Conservation (phyloP, 495 filamentous ascomycete species). For the Lophium mytilinum region DNA sequence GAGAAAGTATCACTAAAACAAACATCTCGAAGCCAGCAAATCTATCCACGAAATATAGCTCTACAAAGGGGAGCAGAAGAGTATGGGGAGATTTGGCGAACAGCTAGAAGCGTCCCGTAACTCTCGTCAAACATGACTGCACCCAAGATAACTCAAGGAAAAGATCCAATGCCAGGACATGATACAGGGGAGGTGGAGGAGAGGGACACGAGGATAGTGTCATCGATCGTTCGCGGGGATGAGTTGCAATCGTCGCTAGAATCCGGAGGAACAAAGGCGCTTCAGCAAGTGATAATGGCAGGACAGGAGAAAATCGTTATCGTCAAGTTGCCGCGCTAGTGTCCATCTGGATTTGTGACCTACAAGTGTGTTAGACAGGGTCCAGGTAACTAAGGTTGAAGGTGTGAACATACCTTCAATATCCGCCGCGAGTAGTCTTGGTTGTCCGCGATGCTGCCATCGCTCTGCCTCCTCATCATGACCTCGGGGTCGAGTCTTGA, state of each 20-base stretch:
- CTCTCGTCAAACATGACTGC: slow-evolving; percentile 23
- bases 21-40: background rate
- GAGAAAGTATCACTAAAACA: slow-evolving; percentile 1
- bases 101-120: slow-evolving; percentile 11
- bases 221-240: background rate
- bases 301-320: slow-evolving; percentile 1
- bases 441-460: slow-evolving; percentile 96
- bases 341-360: slow-evolving; percentile 22
- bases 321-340: slow-evolving; percentile 5
- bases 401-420: slow-evolving; percentile 59
- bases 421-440: slow-evolving; percentile 95
- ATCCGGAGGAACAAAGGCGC: background rate
- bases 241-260: background rate
- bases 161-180: slow-evolving; percentile 5
- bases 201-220: background rate
- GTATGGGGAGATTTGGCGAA: background rate
- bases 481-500: slow-evolving; percentile 78
- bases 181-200: slow-evolving; percentile 10
- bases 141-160: background rate
- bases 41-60: background rate
- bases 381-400: background rate
- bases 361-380: slow-evolving; percentile 8
- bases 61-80: background rate
- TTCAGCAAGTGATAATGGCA: slow-evolving; percentile 1
- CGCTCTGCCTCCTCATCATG: slow-evolving; percentile 82